Evolutionary conservation across 768 basidiomycete species (phyloP), one percentile per base, ranked within the genome.

Genomic region (Agrocybe praecox): DNA sequence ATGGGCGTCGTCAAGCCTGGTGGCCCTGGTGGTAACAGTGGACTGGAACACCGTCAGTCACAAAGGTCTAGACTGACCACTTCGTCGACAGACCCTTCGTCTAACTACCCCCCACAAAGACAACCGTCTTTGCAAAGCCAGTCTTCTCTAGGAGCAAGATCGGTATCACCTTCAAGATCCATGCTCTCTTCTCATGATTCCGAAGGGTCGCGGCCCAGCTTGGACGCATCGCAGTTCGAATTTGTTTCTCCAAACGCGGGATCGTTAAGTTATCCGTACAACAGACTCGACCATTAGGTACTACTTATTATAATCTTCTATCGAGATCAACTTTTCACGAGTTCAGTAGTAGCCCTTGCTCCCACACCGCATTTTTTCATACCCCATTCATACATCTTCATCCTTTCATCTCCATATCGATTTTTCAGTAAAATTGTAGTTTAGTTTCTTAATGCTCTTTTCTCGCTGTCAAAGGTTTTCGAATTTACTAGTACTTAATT

Each of bases 221-320:
- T 86, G 55, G 87, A 90, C 62, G 76, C 74, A 14, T 83, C 85
- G 15, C 85, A 87, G 64, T 88, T 88, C 64, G 88, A 89, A 71
- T 80, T 87, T 34, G 79, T 88, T 26, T 80, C 83, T 21, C 77
- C 86, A 40, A 79, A 79, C 70, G 72, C 73, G 62, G 68, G 70
- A 58, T 62, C 75, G 36, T 64, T 87, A 59, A 74, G 79, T 57
- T 86, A 86, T 66, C 86, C 87, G 19, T 86, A 86, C 64, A 76
- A 81, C 69, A 73, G 70, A 23, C 67, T 82, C 53, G 82, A 85
- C 64, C 77, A 81, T 52, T 69, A 73, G 48, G n/a, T n/a, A n/a
- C n/a, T n/a, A n/a, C n/a, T n/a, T 62, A 32, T 26, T 24, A 36
- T 42, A 24, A 22, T 32, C 42, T 33, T 46, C 18, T 29, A 58